Conservation (phyloP, 108 stramenopile species). For the Nitzschia palea region DNA sequence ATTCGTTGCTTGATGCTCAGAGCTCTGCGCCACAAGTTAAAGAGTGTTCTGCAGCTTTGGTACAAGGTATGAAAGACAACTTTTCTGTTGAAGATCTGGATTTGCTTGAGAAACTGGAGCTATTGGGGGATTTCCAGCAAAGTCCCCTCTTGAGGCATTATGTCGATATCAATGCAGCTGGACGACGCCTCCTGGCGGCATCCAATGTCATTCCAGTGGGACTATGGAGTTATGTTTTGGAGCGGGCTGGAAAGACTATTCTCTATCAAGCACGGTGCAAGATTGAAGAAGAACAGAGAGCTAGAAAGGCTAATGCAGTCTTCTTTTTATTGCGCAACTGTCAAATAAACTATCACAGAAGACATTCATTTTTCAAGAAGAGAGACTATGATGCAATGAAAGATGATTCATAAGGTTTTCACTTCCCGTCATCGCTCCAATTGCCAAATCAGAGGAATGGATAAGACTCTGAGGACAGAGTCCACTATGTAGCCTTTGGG, state of each 20-base stretch:
- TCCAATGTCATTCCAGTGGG: background rate
- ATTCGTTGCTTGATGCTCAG: background rate
- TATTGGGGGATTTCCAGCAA: background rate
- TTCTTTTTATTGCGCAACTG: slow-evolving; percentile 4
- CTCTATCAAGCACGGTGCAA: background rate
- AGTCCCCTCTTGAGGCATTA: slow-evolving; percentile 2
- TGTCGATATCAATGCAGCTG: slow-evolving; percentile 1
- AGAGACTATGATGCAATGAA: too few species aligned
- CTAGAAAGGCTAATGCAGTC: background rate
- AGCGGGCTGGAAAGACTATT: slow-evolving; percentile 2
- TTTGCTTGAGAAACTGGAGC: too few species aligned
- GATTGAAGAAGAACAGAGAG: background rate
- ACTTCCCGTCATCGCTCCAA: too few species aligned
- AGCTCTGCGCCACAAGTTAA: background rate
- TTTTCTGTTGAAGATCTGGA: slow-evolving; percentile 10
- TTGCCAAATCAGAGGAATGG: too few species aligned
- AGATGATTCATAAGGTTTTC: too few species aligned
- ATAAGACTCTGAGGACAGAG: too few species aligned
- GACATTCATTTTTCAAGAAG: background rate
- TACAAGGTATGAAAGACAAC: slow-evolving; percentile 4
- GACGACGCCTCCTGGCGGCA: slow-evolving; percentile 1
- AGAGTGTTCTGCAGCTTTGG: background rate
- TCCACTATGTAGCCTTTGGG: too few species aligned
- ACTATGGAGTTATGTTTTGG: slow-evolving; percentile 9
- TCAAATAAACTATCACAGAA: background rate